Base-by-base conservation (phyloP, 768 basidiomycete species). In the Sporobolomyces pararoseus region DNA sequence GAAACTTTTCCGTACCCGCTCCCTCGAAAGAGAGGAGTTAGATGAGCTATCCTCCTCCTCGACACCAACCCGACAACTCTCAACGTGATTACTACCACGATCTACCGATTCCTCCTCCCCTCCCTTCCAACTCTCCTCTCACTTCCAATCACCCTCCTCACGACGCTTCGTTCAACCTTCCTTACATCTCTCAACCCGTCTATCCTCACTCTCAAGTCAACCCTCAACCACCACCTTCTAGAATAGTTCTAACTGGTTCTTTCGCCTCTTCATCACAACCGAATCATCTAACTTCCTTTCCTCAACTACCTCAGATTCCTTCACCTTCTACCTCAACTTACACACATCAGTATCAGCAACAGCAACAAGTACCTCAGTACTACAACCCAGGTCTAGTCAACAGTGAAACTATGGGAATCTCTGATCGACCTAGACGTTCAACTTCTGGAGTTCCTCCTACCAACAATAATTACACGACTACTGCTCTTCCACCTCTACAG, bases 11-110 rank as follows among this genome's bases (percentile, higher is more conserved):
- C 47, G 47, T 9, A 29, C 52, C 19, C 52, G 27, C 27, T 34
- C 53, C n/a, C n/a, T n/a, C 35, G 53, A 7, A 14, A 10, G n/a
- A 34, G 35, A 9, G 7, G 35, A 13, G 23, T 37, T 59, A 59
- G 58, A 59, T 59, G 58, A 59, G 58, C 58, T 59, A 59, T 59
- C 59, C 59, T 39, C 46, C 29, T 21, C 32, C 23, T 14, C 59
- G n/a, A 10, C 59, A n/a, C n/a, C n/a, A n/a, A n/a, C n/a, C n/a
- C n/a, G n/a, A n/a, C n/a, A n/a, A n/a, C n/a, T n/a, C n/a, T n/a
- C n/a, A n/a, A n/a, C n/a, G n/a, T n/a, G n/a, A n/a, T n/a, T n/a
- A n/a, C n/a, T n/a, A n/a, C n/a, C n/a, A n/a, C n/a, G n/a, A n/a
- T n/a, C n/a, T n/a, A n/a, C n/a, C n/a, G n/a, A n/a, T n/a, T n/a